Conservation (phyloP, 2,329 filamentous ascomycete species). For the Aphanocladium album region DNA sequence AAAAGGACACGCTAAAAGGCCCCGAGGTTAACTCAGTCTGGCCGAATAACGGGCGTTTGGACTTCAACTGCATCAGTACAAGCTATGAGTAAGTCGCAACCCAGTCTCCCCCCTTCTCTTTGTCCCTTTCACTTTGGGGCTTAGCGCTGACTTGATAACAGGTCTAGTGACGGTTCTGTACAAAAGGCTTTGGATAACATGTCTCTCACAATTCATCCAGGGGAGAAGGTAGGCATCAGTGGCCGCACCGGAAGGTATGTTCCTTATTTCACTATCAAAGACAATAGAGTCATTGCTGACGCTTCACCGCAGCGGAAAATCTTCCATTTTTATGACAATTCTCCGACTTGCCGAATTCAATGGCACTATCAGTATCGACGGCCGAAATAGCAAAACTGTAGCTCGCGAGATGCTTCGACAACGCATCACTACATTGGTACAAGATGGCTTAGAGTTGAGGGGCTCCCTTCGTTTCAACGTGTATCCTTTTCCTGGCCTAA, state of each 20-base stretch:
- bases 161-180: background rate
- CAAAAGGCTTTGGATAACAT: background rate
- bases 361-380: background rate
- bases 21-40: background rate
- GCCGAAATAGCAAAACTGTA: too few species aligned
- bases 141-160: background rate
- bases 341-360: background rate
- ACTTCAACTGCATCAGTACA: background rate
- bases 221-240: background rate
- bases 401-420: too few species aligned
- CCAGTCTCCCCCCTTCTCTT: too few species aligned
- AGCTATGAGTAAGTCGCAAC: background rate
- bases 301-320: too few species aligned
- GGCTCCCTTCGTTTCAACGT: too few species aligned
- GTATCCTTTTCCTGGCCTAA: too few species aligned
- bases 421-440: too few species aligned
- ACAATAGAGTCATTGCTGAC: too few species aligned
- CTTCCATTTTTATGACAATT: background rate
- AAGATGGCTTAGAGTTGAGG: too few species aligned
- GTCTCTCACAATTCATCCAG: background rate
- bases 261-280: background rate
- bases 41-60: background rate
- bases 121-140: background rate
- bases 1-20: background rate
- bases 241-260: conserved; percentile 1